Base-by-base conservation (phyloP, 139 green algal genomes). In the Edaphochlamys debaryana region DNA sequence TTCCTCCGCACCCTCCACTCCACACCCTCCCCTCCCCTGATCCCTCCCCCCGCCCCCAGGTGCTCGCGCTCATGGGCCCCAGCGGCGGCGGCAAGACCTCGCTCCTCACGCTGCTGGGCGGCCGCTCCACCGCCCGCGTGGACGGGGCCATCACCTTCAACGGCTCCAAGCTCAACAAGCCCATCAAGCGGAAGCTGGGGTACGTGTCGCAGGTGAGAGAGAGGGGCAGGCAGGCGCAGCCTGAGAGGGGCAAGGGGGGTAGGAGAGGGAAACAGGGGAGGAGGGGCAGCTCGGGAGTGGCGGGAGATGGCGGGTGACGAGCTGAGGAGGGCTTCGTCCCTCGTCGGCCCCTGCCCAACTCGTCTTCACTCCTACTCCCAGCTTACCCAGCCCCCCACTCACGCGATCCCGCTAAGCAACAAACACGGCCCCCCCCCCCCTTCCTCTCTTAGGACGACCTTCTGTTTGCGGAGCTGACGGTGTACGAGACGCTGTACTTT, bases 371-470 rank as follows among this genome's bases (percentile, higher is more conserved):
- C n/a, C n/a, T n/a, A n/a, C n/a, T n/a, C n/a, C n/a, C n/a, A n/a
- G n/a, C n/a, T n/a, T n/a, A n/a, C n/a, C n/a, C n/a, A n/a, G n/a
- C n/a, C n/a, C n/a, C n/a, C n/a, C n/a, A n/a, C n/a, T n/a, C n/a
- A n/a, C n/a, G n/a, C n/a, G n/a, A n/a, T n/a, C n/a, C n/a, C n/a
- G n/a, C n/a, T n/a, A n/a, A n/a, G n/a, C n/a, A n/a, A n/a, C n/a
- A n/a, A n/a, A n/a, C n/a, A n/a, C n/a, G n/a, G n/a, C n/a, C n/a
- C n/a, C n/a, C n/a, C n/a, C n/a, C n/a, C n/a, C n/a, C n/a, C n/a
- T n/a, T n/a, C n/a, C n/a, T n/a, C n/a, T n/a, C n/a, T n/a, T n/a
- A 98, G 91, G 96, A 98, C 72, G 96, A 98, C 90, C 77, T 98
- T 67, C 85, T 99, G 41, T 96, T 93, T 85, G 91, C 94, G 67